Conservation (phyloP, 2,329 filamentous ascomycete species). For the Paracamarosporium sp. region DNA sequence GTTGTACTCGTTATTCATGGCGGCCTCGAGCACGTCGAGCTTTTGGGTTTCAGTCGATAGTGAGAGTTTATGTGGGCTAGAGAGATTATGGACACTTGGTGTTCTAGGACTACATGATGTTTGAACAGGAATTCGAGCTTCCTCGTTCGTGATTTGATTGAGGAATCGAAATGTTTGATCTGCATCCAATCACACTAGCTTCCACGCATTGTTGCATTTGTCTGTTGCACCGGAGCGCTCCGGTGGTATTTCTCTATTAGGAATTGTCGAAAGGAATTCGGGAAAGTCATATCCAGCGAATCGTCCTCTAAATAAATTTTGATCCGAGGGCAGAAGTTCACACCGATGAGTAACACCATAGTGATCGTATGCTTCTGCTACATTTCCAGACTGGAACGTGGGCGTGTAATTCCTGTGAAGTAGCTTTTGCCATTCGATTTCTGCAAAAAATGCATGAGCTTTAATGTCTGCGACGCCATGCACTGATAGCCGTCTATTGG, state of each 20-base stretch:
- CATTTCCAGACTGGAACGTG: conserved; percentile 77
- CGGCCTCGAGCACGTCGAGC: neutral
- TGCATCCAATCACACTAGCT: neutral
- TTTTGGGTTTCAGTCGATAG: neutral
- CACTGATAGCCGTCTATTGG: conserved; percentile 52
- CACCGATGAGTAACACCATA: neutral
- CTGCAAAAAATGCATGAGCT: conserved; percentile 87
- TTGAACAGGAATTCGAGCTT: neutral
- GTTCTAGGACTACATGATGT: neutral
- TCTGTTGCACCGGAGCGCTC: neutral
- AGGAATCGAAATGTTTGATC: neutral
- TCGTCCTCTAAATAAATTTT: neutral
- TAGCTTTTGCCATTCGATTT: conserved; percentile 88
- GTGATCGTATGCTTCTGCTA: neutral
- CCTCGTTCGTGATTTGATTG: neutral
- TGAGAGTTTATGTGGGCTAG: neutral
- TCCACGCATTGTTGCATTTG: neutral
- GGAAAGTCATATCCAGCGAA: neutral
- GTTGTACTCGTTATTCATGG: neutral
- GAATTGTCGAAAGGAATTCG: neutral
- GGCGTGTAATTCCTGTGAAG: conserved; percentile 87
- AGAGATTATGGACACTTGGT: neutral
- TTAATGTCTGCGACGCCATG: conserved; percentile 90
- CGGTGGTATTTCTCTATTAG: neutral
- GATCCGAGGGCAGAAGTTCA: neutral